Evolutionary conservation across 2,329 filamentous ascomycete genomes (phyloP), one percentile per base, ranked within the genome.

Genomic region (Chaetomiaceae sp.): DNA sequence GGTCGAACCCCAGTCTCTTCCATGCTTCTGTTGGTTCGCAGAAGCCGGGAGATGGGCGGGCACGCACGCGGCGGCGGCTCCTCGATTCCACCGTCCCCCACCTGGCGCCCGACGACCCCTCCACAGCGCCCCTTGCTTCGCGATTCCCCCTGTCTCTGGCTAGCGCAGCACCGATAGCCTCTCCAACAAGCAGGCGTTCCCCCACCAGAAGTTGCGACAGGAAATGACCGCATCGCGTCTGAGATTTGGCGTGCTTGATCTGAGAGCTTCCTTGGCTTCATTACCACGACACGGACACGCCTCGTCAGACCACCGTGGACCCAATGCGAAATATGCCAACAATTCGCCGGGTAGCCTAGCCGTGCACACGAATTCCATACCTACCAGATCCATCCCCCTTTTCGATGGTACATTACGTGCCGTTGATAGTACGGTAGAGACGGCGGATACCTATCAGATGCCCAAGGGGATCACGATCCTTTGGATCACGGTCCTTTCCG

Each of bases 181-280:
- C n/a, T n/a, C n/a, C n/a, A n/a, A n/a, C 51, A 39, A 40, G 40
- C 47, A 36, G 8, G 34, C 47, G 22, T 36, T 33, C 44, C 27
- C 37, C 51, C 44, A 33, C 44, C 38, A 40, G 29, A 37, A 22
- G 29, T 25, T 34, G 33, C 47, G 37, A 17, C 44, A 44, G 51
- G 50, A 59, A 59, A 56, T 56, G 54, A 54, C 38, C 39, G n/a
- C n/a, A 44, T 40, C 44, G 44, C 37, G 46, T 40, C 23, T 40
- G 33, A 37, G 11, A 4, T 46, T 27, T 8, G 31, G 17, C 34
- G 9, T 11, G 27, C 14, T 39, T 42, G 43, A 17, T 40, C 22
- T 27, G n/a, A n/a, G 46, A 38, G 17, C 43, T 34, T 48, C 19
- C 20, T 31, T 33, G 33, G 9, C 42, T 23, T 29, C 9, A 31